Evolutionary conservation across 352 stramenopile species (phyloP).

Genomic region (Hyaloperonospora arabidopsidis): DNA sequence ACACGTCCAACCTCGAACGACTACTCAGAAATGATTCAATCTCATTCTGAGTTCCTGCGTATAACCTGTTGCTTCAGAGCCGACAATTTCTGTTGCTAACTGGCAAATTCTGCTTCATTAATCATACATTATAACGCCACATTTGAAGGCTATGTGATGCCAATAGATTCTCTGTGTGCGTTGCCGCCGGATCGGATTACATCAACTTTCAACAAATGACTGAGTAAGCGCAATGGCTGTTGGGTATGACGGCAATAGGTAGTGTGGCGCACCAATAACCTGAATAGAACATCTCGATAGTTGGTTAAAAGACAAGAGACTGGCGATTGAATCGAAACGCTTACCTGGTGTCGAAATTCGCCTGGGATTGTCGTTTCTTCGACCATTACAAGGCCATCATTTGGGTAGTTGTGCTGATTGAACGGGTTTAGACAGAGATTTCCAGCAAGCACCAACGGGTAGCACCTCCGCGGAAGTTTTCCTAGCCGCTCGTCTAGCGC

Average conservation of each 20-base stretch:
- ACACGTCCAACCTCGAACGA: too few species aligned
- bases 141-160: too few species aligned
- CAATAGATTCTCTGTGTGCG: too few species aligned
- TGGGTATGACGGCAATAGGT: constrained; percentile 50
- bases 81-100: too few species aligned
- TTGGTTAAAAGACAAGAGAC: not conserved
- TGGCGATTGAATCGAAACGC: not conserved
- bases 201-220: constrained; percentile 40
- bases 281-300: constrained; percentile 12
- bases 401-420: constrained; percentile 66
- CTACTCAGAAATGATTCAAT: too few species aligned
- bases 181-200: too few species aligned
- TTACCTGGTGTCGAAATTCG: constrained; percentile 60
- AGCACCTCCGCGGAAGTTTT: constrained; percentile 56
- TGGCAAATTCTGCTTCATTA: too few species aligned
- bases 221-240: constrained; percentile 36
- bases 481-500: constrained; percentile 49
- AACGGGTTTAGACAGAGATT: constrained; percentile 69
- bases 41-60: too few species aligned
- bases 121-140: too few species aligned
- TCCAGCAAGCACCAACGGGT: constrained; percentile 51
- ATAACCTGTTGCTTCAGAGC: too few species aligned
- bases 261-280: constrained; percentile 47
- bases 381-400: constrained; percentile 57
- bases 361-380: constrained; percentile 58